Evolutionary conservation across 495 filamentous ascomycete species (phyloP), one percentile per base, ranked within the genome.

Genomic region (Daldinia caldariorum): DNA sequence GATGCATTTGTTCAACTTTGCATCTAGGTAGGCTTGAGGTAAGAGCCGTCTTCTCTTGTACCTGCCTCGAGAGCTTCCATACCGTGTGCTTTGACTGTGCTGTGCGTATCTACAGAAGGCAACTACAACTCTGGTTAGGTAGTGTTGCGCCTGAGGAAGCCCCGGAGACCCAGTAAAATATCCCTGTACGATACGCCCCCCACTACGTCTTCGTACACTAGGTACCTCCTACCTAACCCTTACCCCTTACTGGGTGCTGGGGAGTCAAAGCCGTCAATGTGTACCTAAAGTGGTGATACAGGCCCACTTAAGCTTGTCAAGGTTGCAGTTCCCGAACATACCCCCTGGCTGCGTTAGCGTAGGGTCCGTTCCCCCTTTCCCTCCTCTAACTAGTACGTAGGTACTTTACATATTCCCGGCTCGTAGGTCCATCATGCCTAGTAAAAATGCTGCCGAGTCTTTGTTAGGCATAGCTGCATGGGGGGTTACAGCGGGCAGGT

Each of bases 381-480:
- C 39, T 16, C 55, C 45, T 34, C 26, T 55, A 31, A 22, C n/a
- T 22, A 9, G 29, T 72, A 63, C 29, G 54, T 71, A 67, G 54
- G 26, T 60, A 34, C 58, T 60, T 47, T 71, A 67, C 59, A 34
- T 60, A 34, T 61, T 63, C 54, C 69, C 69, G 69, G 69, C 69
- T 64, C 56, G 39, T 18, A 72, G 69, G 64, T 72, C 69, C 69
- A 72, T 68, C 64, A 72, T 68, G 69, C 69, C 69, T 72, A 72
- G 68, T 68, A 72, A 72, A 68, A 72, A 67, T 61, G 64, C 57
- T 69, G 70, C 61, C 61, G 61, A 72, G 53, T 65, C 37, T 69
- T 65, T 69, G 65, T 72, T 72, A 72, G 65, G 70, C 70, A 72
- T 72, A 72, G 70, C 65, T 72, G 70, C 70, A 72, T 72, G 70